Percentiles rank a stretch among this genome's conserved stretches.
These are phyloP conservation scores for Taiozyma sp. DNA, from an alignment of 1,139 yeast genomes.

Conservation along the genomic window DNA sequence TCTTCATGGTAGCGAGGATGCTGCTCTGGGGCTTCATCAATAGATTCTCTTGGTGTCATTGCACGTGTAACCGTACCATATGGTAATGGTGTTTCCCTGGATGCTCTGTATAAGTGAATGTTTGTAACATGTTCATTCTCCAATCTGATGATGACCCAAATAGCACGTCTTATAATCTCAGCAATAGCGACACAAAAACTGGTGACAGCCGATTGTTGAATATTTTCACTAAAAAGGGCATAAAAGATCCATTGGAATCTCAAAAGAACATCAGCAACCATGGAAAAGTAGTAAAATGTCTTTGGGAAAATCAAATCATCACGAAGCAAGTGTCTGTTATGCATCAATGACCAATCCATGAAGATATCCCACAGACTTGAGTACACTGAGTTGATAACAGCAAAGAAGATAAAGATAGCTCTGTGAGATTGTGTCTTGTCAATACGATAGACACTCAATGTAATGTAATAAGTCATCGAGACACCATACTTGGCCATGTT, in stretches of 20 bases:
- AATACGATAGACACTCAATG: conserved; percentile 79
- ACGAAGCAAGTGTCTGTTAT: conserved; percentile 62
- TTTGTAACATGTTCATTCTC: conserved; percentile 95
- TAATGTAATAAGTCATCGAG: conserved; percentile 62
- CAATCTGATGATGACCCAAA: conserved; percentile 90
- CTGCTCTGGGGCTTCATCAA: neutral
- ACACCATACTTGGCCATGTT: conserved; percentile 75
- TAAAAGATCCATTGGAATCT: conserved; percentile 93
- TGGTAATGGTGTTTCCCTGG: conserved; percentile 83
- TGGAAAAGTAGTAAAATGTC: conserved; percentile 67
- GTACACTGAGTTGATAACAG: conserved; percentile 64
- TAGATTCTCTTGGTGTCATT: conserved; percentile 3
- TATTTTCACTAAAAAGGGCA: conserved; percentile 58
- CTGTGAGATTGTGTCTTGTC: conserved; percentile 39
- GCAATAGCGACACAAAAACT: conserved; percentile 81
- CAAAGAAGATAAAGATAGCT: conserved; percentile 67
- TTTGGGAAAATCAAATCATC: conserved; percentile 60
- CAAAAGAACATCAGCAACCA: conserved; percentile 64
- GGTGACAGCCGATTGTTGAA: conserved; percentile 89
- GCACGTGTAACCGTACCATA: conserved; percentile 42
- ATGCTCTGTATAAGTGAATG: conserved; percentile 78
- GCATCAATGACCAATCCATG: conserved; percentile 94
- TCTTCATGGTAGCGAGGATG: neutral
- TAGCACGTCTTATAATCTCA: conserved; percentile 73
- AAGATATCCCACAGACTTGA: conserved; percentile 82